Conservation (phyloP, 495 filamentous ascomycete genomes). For the Bryoglossum gracile region DNA sequence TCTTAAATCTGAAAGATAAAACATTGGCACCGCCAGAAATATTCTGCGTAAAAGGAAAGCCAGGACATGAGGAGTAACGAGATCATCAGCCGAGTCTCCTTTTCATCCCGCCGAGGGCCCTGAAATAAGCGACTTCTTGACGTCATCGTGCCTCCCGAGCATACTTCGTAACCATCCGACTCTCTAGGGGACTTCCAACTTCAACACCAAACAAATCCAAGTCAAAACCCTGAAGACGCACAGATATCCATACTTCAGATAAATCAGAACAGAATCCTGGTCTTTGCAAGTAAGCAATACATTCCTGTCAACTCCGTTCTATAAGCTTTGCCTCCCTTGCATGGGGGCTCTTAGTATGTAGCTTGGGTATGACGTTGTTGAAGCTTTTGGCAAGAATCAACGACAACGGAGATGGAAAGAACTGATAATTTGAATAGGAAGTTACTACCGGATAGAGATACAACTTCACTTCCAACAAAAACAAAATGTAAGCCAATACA, state of each 20-base stretch:
- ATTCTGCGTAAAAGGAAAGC: too few relatives aligned
- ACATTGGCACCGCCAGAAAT: too few relatives aligned
- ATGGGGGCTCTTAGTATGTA: too few relatives aligned
- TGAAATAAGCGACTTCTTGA: too few relatives aligned
- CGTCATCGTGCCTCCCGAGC: not conserved
- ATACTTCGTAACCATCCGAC: not conserved
- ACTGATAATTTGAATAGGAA: conserved; percentile 10
- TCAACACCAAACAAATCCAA: not conserved
- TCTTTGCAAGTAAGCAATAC: not conserved
- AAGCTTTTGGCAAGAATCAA: not conserved
- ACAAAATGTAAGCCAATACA: conserved; percentile 14
- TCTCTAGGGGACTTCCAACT: not conserved
- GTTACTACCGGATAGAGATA: not conserved
- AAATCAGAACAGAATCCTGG: not conserved
- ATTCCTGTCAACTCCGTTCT: too few relatives aligned
- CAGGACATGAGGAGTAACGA: too few relatives aligned
- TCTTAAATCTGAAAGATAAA: too few relatives aligned
- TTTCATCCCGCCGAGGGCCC: too few relatives aligned
- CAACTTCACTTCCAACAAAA: too few relatives aligned
- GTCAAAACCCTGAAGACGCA: not conserved
- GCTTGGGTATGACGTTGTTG: conserved; percentile 3
- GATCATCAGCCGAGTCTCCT: too few relatives aligned
- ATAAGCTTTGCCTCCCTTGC: too few relatives aligned
- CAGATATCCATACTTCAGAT: not conserved
- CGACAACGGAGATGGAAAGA: conserved; percentile 6